phyloP scores from a whole-genome alignment of 352 stramenopile species.

The Phytophthora multivora region DNA sequence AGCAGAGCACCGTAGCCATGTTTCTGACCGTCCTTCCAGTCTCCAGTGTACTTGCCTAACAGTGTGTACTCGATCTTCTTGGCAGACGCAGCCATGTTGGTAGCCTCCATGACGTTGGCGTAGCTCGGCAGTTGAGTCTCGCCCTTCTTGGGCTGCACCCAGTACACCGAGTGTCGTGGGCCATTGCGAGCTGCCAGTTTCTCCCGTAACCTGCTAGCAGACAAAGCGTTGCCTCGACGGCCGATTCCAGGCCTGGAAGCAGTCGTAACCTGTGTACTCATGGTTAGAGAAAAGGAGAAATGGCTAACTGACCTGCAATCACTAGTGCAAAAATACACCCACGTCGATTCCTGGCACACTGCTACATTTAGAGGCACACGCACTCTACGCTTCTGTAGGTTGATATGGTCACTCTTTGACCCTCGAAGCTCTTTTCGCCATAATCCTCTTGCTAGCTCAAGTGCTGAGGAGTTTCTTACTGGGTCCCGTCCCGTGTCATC shows the following conservation, averaged over 20 bases:
- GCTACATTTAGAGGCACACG: slow-evolving; percentile 27
- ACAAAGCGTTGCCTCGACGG: slow-evolving; percentile 27
- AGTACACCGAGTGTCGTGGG: slow-evolving; percentile 80
- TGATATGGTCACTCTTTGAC: slow-evolving; percentile 8
- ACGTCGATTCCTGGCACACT: slow-evolving; percentile 23
- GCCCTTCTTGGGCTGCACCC: slow-evolving; percentile 59
- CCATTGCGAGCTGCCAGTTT: slow-evolving; percentile 67
- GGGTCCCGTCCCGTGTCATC: slow-evolving; percentile 77
- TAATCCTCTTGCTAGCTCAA: slow-evolving; percentile 7
- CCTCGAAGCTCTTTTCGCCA: slow-evolving; percentile 4
- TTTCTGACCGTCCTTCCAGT: slow-evolving; percentile 93
- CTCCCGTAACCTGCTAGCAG: slow-evolving; percentile 55
- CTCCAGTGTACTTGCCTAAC: slow-evolving; percentile 90
- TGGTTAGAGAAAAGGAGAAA: slow-evolving; percentile 3
- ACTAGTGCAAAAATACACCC: slow-evolving; percentile 36
- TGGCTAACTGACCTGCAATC: slow-evolving; percentile 10
- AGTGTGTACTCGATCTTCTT: slow-evolving; percentile 66
- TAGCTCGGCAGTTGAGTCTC: slow-evolving; percentile 36
- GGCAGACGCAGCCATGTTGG: slow-evolving; percentile 41
- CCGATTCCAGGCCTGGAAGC: slow-evolving; percentile 5
- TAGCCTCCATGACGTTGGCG: slow-evolving; percentile 40
- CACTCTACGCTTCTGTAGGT: slow-evolving; percentile 14
- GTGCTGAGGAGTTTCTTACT: slow-evolving; percentile 23
- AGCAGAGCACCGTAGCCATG: slow-evolving; percentile 91
- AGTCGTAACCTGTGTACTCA: slow-evolving; percentile 23